phyloP scores from a whole-genome alignment of 2,329 filamentous ascomycete genomes.

The Zymoseptoria ardabiliae region DNA sequence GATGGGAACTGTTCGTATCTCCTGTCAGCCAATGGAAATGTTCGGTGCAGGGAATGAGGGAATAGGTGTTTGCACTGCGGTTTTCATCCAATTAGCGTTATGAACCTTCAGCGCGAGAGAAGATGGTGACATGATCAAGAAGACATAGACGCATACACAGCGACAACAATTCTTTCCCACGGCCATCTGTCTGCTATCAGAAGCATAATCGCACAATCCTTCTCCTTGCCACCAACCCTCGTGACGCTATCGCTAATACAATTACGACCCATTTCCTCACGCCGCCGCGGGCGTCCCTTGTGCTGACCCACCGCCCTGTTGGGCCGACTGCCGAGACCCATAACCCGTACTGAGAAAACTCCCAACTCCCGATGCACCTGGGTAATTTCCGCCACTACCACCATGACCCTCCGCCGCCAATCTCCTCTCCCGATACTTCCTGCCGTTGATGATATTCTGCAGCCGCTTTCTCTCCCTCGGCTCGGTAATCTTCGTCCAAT shows the following conservation, averaged over 20 bases:
- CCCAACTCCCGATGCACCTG: slow-evolving; percentile 26
- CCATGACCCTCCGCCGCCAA: slow-evolving; percentile 30
- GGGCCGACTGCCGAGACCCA: neutral
- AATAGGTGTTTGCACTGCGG: neutral
- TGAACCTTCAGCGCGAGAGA: neutral
- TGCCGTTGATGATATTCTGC: slow-evolving; percentile 35
- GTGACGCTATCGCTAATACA: neutral
- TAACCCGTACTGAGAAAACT: slow-evolving; percentile 20
- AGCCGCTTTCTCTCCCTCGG: slow-evolving; percentile 32
- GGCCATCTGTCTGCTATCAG: neutral
- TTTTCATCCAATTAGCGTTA: neutral
- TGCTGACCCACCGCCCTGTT: neutral
- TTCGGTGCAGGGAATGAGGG: neutral
- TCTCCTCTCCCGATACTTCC: slow-evolving; percentile 32
- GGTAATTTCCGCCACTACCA: slow-evolving; percentile 29
- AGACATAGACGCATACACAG: neutral
- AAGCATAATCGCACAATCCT: neutral
- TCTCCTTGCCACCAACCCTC: neutral
- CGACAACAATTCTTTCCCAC: neutral
- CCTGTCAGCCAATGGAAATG: neutral
- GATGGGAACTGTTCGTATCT: neutral
- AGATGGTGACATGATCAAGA: neutral
- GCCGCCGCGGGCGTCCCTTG: neutral
- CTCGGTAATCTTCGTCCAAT: slow-evolving; percentile 34
- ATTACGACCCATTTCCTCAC: neutral